Percentiles rank a stretch among this genome's conserved stretches.
phyloP scores from a whole-genome alignment of 371 early-diverging fungal genomes.

The Mucor indicus region DNA sequence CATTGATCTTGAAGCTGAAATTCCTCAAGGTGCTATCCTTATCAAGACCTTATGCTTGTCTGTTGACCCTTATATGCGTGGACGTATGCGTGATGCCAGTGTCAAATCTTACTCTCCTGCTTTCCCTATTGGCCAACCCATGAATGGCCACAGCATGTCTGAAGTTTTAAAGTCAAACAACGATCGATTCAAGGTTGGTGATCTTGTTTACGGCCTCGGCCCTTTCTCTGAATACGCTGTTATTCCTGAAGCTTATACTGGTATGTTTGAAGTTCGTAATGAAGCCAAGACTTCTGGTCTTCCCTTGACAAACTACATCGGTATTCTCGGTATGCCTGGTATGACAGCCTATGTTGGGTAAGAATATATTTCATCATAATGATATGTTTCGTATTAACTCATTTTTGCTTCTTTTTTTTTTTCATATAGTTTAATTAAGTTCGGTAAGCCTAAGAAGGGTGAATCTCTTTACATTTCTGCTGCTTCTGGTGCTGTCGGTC shows the following conservation, averaged over 20 bases:
- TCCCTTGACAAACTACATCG: slow-evolving; percentile 48
- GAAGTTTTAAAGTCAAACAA: slow-evolving; percentile 57
- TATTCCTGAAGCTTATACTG: slow-evolving; percentile 23
- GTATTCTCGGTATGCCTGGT: slow-evolving; percentile 55
- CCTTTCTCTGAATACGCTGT: slow-evolving; percentile 46
- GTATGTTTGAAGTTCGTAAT: slow-evolving; percentile 24
- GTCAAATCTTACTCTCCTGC: slow-evolving; percentile 46
- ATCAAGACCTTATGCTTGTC: slow-evolving; percentile 39
- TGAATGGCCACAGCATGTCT: slow-evolving; percentile 52
- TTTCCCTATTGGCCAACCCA: slow-evolving; percentile 53
- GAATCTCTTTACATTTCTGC: slow-evolving; percentile 55
- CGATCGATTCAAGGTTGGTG: slow-evolving; percentile 50
- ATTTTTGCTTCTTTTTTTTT: too few species aligned
- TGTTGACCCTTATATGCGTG: slow-evolving; percentile 56
- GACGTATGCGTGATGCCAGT: slow-evolving; percentile 52
- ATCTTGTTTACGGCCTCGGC: slow-evolving; percentile 44
- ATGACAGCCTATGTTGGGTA: slow-evolving; percentile 42
- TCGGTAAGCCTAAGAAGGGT: slow-evolving; percentile 41
- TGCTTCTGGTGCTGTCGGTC: slow-evolving; percentile 60
- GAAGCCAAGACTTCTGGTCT: slow-evolving; percentile 31
- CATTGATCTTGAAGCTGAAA: slow-evolving; percentile 40
- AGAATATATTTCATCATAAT: slow-evolving; percentile 3
- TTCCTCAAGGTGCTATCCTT: slow-evolving; percentile 53
- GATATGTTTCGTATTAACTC: neutral
- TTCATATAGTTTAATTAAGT: slow-evolving; percentile 20